phyloP scores from a whole-genome alignment of 1,284 basidiomycete species.

The Ustilago hordei region DNA sequence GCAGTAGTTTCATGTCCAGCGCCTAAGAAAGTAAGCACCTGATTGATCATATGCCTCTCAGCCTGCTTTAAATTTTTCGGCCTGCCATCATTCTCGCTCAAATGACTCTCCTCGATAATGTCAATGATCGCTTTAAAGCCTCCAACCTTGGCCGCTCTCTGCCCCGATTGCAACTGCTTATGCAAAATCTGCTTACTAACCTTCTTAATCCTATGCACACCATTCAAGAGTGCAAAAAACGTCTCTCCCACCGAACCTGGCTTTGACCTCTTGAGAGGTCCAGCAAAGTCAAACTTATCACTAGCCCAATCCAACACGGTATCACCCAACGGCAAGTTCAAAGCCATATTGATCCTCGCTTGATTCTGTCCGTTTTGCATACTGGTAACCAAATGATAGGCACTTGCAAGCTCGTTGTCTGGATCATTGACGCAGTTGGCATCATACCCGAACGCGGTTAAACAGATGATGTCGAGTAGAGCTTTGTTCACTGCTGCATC shows the following conservation, averaged over 20 bases:
- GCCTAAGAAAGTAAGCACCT: slow-evolving; percentile 61
- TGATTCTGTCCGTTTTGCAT: slow-evolving; percentile 60
- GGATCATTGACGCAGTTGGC: slow-evolving; percentile 59
- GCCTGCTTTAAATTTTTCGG: slow-evolving; percentile 53
- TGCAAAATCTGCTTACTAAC: slow-evolving; percentile 55
- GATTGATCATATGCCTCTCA: slow-evolving; percentile 51
- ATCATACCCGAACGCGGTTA: slow-evolving; percentile 57
- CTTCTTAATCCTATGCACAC: slow-evolving; percentile 55
- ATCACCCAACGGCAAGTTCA: slow-evolving; percentile 57
- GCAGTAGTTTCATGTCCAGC: slow-evolving; percentile 73
- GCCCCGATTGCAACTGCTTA: slow-evolving; percentile 53
- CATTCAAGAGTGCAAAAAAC: slow-evolving; percentile 33
- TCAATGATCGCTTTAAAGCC: slow-evolving; percentile 49
- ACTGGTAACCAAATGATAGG: slow-evolving; percentile 58
- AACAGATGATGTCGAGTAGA: slow-evolving; percentile 67
- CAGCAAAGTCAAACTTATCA: slow-evolving; percentile 23
- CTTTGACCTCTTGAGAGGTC: slow-evolving; percentile 9
- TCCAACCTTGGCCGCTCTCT: slow-evolving; percentile 17
- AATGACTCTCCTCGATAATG: slow-evolving; percentile 45
- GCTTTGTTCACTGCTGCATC: slow-evolving; percentile 52
- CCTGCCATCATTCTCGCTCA: slow-evolving; percentile 49
- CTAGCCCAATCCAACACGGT: slow-evolving; percentile 30
- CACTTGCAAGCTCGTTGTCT: slow-evolving; percentile 54
- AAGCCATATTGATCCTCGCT: slow-evolving; percentile 55
- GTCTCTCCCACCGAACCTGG: not conserved